Evolutionary conservation across 495 filamentous ascomycete species (phyloP).

Genomic region (Durotheca rogersii): DNA sequence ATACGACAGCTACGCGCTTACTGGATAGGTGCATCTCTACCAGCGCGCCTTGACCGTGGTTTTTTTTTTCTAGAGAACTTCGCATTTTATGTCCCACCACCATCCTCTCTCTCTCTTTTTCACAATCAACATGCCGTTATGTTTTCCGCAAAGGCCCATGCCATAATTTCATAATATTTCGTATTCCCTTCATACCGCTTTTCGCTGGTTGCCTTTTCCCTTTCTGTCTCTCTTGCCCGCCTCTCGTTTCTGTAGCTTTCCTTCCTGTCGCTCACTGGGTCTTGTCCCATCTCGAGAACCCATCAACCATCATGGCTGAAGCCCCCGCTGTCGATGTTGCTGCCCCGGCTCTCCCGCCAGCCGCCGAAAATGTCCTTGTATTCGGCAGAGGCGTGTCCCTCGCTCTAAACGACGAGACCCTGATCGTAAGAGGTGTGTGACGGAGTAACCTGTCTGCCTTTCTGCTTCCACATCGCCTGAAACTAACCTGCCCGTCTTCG

Average conservation of each 20-base stretch:
- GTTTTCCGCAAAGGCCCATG: neutral
- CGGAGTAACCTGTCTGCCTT: too few species aligned
- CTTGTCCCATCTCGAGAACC: too few species aligned
- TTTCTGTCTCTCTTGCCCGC: neutral
- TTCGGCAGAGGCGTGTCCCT: constrained; percentile 25
- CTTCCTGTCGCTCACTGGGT: constrained; percentile 13
- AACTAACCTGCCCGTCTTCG: constrained; percentile 8
- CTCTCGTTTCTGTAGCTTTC: neutral
- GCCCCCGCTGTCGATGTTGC: neutral
- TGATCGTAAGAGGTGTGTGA: constrained; percentile 29
- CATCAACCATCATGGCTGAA: constrained; percentile 14
- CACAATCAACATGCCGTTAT: neutral
- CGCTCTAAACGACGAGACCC: constrained; percentile 4
- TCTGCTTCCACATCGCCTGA: neutral
- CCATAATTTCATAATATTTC: neutral
- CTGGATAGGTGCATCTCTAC: too few species aligned
- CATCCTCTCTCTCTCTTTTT: neutral
- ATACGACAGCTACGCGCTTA: too few species aligned
- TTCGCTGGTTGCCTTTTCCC: constrained; percentile 5
- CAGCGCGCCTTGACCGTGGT: too few species aligned
- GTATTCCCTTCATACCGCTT: too few species aligned
- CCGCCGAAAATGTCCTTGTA: constrained; percentile 6
- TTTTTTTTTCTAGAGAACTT: too few species aligned
- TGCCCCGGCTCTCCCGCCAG: neutral
- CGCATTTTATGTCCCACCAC: neutral